phyloP scores from a whole-genome alignment of 2,329 filamentous ascomycete species.

The Talaromyces sp. region DNA sequence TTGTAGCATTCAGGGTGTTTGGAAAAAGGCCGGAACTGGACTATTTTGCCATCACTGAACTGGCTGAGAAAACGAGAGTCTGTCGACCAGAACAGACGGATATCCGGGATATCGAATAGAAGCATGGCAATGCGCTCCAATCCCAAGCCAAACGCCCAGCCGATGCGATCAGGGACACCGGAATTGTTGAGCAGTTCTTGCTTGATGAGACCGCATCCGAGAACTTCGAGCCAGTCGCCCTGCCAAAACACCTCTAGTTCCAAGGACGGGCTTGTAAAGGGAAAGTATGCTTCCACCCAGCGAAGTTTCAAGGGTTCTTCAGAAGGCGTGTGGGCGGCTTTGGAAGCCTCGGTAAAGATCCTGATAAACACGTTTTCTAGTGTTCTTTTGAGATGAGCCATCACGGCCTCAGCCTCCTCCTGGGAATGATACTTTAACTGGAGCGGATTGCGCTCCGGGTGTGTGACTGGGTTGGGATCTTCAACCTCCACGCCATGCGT shows the following conservation, averaged over 20 bases:
- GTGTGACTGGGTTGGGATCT: constrained; percentile 73
- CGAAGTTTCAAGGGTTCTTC: constrained; percentile 76
- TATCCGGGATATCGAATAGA: constrained; percentile 92
- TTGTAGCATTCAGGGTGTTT: constrained; percentile 85
- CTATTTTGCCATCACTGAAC: constrained; percentile 56
- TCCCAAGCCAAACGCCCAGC: constrained; percentile 94
- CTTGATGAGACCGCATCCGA: constrained; percentile 86
- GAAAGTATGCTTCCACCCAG: constrained; percentile 97
- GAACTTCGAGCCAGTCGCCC: constrained; percentile 90
- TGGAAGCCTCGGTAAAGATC: constrained; percentile 74
- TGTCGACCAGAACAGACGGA: constrained; percentile 89
- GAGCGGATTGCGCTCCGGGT: constrained; percentile 75
- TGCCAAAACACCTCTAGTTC: constrained; percentile 94
- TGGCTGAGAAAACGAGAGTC: constrained; percentile 83
- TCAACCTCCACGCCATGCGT: constrained; percentile 71
- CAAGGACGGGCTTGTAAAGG: constrained; percentile 92
- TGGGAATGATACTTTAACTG: constrained; percentile 65
- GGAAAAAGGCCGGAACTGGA: constrained; percentile 78
- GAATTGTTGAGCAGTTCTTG: constrained; percentile 77
- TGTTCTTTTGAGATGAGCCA: constrained; percentile 78
- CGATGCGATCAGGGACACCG: constrained; percentile 66
- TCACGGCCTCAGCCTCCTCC: constrained; percentile 77
- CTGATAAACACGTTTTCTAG: constrained; percentile 86
- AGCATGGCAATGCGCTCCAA: constrained; percentile 97
- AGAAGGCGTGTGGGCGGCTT: constrained; percentile 35